A percentile compares a stretch with the other conserved stretches of the same genome.
These are phyloP conservation scores for Fagopyrum homotropicum DNA, from an alignment of 148 eudicot genomes.

Conservation along the genomic window DNA sequence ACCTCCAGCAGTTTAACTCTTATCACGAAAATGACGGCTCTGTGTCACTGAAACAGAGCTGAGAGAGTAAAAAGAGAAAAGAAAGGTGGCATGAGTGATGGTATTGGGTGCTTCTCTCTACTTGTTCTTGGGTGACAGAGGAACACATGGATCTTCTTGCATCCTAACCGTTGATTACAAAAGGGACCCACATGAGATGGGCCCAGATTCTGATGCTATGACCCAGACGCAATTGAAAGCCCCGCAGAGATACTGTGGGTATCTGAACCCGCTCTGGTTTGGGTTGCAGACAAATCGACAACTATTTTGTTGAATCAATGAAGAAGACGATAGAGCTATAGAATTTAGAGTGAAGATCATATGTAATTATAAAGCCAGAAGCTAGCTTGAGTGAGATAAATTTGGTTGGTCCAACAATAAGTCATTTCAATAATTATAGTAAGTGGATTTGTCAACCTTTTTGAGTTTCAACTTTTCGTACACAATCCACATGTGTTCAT, in stretches of 20 bases:
- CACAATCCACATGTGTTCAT: constrained; percentile 4
- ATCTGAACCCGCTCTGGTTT: not conserved
- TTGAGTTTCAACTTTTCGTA: not conserved
- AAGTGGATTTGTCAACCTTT: not conserved
- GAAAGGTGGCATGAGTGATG: not conserved
- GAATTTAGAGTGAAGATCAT: not conserved
- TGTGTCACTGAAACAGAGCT: constrained; percentile 10
- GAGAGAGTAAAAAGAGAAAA: not conserved
- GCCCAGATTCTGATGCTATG: constrained; percentile 16
- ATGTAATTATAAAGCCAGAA: not conserved
- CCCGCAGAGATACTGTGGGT: constrained; percentile 8
- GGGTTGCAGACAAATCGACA: not conserved
- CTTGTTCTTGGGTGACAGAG: constrained; percentile 2
- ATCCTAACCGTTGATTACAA: constrained; percentile 29
- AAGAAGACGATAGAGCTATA: not conserved
- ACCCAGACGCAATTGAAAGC: constrained; percentile 17
- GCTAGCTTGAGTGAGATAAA: not conserved
- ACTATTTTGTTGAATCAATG: not conserved
- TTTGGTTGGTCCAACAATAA: constrained; percentile 2
- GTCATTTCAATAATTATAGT: not conserved
- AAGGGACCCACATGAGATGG: constrained; percentile 22
- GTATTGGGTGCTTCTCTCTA: not conserved
- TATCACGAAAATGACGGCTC: constrained; percentile 25
- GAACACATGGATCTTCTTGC: constrained; percentile 6
- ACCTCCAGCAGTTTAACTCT: constrained; percentile 9